Evolutionary conservation across 495 filamentous ascomycete species (phyloP), one percentile per base, ranked within the genome.

Genomic region (Talaromyces stipitatus): DNA sequence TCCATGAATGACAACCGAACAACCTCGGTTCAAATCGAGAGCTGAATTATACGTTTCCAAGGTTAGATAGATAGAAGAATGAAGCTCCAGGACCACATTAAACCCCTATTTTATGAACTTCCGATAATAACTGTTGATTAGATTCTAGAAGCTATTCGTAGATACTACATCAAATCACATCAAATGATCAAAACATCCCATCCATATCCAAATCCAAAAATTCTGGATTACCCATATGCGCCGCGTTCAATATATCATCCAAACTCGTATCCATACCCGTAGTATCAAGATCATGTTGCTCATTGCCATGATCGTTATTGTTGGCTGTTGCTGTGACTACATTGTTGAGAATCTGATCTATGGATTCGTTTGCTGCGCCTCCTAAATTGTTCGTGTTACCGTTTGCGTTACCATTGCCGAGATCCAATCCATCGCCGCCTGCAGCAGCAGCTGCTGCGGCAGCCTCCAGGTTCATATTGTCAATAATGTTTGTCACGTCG

Each of bases 181-280:
- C 2, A 4, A n/a, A 16, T 2, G 22, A 48, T 48, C 55, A 60
- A 55, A 62, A 78, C 72, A 78, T 75, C 7, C 70, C 71, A 59
- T 78, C 75, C 74, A 78, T 74, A 63, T 78, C 75, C 58, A 78
- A 57, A 68, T 78, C 74, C 26, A 77, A 55, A 60, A 75, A 75
- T 58, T 78, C 75, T n/a, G 73, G 73, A 61, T 77, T 78, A 0
- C 67, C 68, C 71, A 77, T 76, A 62, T 78, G 72, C 5, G 74
- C 75, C 11, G 72, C 74, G 67, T 75, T 73, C 33, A 78, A 61
- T 41, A 78, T 68, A 62, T 77, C 75, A 38, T 78, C 74, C 55
- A 78, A 74, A 59, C 62, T 70, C 50, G 68, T 69, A 59, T 76
- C 74, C 62, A 75, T 63, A 0, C 69, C 72, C 2, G 55, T 58